phyloP scores from a whole-genome alignment of 371 early-diverging fungal genomes.

The Actinomucor elegans region DNA sequence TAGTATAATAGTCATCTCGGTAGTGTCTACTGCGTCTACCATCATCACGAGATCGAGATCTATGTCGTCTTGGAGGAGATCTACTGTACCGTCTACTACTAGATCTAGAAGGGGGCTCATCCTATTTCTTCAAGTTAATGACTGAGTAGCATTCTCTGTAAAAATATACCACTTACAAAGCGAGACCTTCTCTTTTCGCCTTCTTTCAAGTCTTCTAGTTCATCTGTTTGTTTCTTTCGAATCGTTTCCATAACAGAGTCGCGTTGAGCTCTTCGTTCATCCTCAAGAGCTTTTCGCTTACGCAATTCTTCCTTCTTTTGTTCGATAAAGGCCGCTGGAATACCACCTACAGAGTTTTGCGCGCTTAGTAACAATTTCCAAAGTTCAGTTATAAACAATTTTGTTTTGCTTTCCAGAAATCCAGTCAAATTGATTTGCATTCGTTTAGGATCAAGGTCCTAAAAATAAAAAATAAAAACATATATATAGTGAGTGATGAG shows the following conservation, averaged over 20 bases:
- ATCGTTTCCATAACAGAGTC: slow-evolving; percentile 47
- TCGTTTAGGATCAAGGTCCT: slow-evolving; percentile 80
- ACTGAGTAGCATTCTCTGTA: too few relatives aligned
- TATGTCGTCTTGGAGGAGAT: slow-evolving; percentile 21
- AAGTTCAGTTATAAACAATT: slow-evolving; percentile 79
- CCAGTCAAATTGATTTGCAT: slow-evolving; percentile 97
- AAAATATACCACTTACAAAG: slow-evolving; percentile 24
- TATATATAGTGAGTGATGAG: background rate
- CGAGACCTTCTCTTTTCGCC: slow-evolving; percentile 20
- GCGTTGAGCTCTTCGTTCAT: slow-evolving; percentile 26
- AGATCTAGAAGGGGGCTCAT: slow-evolving; percentile 2
- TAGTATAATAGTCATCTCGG: slow-evolving; percentile 20
- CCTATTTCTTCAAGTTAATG: too few relatives aligned
- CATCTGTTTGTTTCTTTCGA: slow-evolving; percentile 29
- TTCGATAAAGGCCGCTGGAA: slow-evolving; percentile 85
- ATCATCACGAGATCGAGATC: slow-evolving; percentile 26
- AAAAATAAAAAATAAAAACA: background rate
- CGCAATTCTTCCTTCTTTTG: slow-evolving; percentile 80
- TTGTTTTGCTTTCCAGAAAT: slow-evolving; percentile 85
- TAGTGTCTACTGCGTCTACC: slow-evolving; percentile 19
- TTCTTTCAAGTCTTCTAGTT: slow-evolving; percentile 19
- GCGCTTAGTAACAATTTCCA: slow-evolving; percentile 92
- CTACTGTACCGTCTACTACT: slow-evolving; percentile 17
- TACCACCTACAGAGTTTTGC: slow-evolving; percentile 79
- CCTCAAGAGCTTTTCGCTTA: slow-evolving; percentile 39